Base-by-base conservation (phyloP, 345 rosid genomes). In the Balakata baccata region DNA sequence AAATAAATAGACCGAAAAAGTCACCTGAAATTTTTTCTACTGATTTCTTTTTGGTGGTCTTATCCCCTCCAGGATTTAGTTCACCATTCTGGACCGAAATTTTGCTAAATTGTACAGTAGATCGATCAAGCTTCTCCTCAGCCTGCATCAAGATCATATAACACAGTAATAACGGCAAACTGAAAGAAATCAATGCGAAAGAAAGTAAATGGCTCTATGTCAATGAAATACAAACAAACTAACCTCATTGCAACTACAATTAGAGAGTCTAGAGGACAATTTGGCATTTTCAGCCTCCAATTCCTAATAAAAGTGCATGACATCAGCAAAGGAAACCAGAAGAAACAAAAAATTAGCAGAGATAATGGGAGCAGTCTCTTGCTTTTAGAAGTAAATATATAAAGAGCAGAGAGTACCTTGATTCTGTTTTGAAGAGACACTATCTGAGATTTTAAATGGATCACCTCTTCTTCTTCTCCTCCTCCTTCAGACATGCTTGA, bases 171-270 rank as follows among this genome's bases (percentile, higher is more conserved):
- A 34, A 13, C 22, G 68, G 38, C 34, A 69, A 47, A 53, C 23
- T 22, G 46, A 52, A 43, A 29, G 14, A 7, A 51, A 23, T 10
- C 6, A 64, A 52, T 18, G n/a, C 6, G 17, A 34, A 68, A 66
- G 5, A n/a, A 58, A 67, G 13, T 41, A 18, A 18, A 54, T 17
- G 17, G 17, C 20, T 14, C n/a, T 14, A 51, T 12, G n/a, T 45
- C 10, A 12, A 5, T 34, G 12, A 50, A 37, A 63, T 13, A 51
- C n/a, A 50, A 34, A 34, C 23, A 45, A 56, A 64, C 66, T 52
- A 71, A 89, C 97, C 97, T 85, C 79, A 51, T 60, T 78, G 72
- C 97, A 88, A 52, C 77, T 58, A 72, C 90, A 89, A 1, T 75
- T 76, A 7, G 92, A 85, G 72, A 91, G 80, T 49, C 49, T 84